A percentile compares a stretch with the other conserved stretches of the same genome.
phyloP scores from a whole-genome alignment of 1,284 basidiomycete species.

The Hypsizygus ulmarius region DNA sequence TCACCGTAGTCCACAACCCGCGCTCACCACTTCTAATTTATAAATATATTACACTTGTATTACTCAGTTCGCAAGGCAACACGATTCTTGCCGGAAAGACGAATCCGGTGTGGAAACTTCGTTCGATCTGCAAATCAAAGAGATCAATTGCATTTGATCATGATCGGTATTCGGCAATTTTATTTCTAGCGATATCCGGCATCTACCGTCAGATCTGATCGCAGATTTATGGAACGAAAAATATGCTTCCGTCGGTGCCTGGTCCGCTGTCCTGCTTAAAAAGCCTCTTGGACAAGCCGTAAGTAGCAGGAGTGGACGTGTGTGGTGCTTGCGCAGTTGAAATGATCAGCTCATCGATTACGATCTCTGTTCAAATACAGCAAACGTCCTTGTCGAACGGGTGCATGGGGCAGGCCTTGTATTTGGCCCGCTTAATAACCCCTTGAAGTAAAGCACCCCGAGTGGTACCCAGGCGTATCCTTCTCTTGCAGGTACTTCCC shows the following conservation, averaged over 20 bases:
- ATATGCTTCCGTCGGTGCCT: constrained; percentile 29
- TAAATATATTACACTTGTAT: constrained; percentile 6
- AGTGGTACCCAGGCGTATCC: constrained; percentile 2
- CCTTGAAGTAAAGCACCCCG: constrained; percentile 3
- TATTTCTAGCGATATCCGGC: constrained; percentile 18
- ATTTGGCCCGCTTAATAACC: constrained; percentile 3
- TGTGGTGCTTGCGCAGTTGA: neutral
- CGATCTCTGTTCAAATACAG: neutral
- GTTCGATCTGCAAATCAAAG: constrained; percentile 27
- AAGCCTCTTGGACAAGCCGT: neutral
- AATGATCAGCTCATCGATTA: constrained; percentile 13
- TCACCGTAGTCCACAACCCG: neutral
- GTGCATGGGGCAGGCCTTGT: constrained; percentile 1
- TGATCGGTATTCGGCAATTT: constrained; percentile 31
- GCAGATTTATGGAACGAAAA: constrained; percentile 10
- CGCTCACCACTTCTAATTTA: neutral
- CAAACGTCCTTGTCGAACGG: neutral
- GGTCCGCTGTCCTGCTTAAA: constrained; percentile 7
- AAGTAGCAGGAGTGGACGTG: neutral
- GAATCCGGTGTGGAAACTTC: constrained; percentile 12
- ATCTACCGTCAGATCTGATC: constrained; percentile 18
- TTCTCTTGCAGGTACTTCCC: constrained; percentile 3
- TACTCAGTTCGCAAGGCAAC: constrained; percentile 12
- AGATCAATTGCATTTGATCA: constrained; percentile 26
- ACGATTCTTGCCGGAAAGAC: constrained; percentile 13